Base-by-base conservation (phyloP, 73 alveolate genomes). In the Paramecium octaurelia region DNA sequence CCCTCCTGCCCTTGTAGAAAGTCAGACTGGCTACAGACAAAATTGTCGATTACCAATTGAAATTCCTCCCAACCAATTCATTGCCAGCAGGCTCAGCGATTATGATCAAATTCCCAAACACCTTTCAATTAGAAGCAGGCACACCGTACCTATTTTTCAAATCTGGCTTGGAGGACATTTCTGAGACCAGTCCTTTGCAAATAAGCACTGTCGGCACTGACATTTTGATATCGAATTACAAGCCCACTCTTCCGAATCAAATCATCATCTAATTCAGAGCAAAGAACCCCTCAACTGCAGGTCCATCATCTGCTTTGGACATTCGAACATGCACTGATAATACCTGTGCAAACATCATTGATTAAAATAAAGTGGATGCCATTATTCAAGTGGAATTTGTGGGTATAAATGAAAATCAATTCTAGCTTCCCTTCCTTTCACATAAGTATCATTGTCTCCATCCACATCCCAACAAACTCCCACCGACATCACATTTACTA, bases 11-110 rank as follows among this genome's bases (percentile, higher is more conserved):
- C 3, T 21, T 69, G 9, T 71, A 43, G 23, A 68, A 64, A 38
- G 94, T 70, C 14, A 83, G 71, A 20, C 42, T 58, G 40, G 91
- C 94, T 24, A 21, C 86, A 23, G 54, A 31, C 16, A 89, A 89
- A 46, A 24, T 89, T 8, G 76, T 89, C 6, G 94, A 89, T 71
- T 89, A 89, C 46, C 29, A 77, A 40, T 42, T 89, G 57, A 70
- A 88, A 44, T 89, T 89, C 44, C 42, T 89, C 2, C 92, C 94
- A 11, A 70, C 80, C 12, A 89, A 89, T 89, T 88, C 94, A 12
- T 40, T 89, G 24, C 69, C 77, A 0, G 36, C 46, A n/a, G 92
- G 92, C 24, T 38, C 94, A 11, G 75, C 58, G 1, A 70, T 89
- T 1, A 31, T 40, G 57, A 89, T 89, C 2, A 89, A 16, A 24